Evolutionary conservation across 2,329 filamentous ascomycete species (phyloP), one percentile per base, ranked within the genome.

Genomic region (Sporothrix curviconia): DNA sequence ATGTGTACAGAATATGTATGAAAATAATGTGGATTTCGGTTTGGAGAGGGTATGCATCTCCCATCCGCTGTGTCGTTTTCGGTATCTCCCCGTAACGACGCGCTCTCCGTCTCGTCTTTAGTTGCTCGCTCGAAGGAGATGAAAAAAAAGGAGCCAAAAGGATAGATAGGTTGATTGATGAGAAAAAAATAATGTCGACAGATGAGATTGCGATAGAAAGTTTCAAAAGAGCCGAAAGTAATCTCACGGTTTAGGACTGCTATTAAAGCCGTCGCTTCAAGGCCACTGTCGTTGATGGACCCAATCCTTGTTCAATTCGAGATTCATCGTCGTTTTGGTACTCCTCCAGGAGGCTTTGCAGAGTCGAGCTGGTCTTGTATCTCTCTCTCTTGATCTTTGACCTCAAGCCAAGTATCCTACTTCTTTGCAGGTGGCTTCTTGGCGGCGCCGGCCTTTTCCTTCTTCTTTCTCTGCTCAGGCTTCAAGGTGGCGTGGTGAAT

Each of bases 401-500:
- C n/a, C n/a, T n/a, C n/a, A n/a, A n/a, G n/a, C n/a, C n/a, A 46
- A 4, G 22, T 14, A 4, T 9, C 14, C 36, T 61, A 65, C 47
- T 58, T 61, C 56, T 56, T 55, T n/a, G 60, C 61, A 5, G 61
- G 57, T 2, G 60, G 60, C 52, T 66, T 66, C 53, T 74, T 72
- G 68, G 78, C 78, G 28, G 78, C 78, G 28, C 59, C 63, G 25
- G 59, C 62, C 54, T 74, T 71, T 52, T 73, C 72, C 69, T 80
- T 80, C 65, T 77, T 77, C 68, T 79, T 80, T 67, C 73, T 78
- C 68, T 84, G 81, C 65, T 81, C 79, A 15, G 81, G 81, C 72
- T 84, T 84, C 71, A 81, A 61, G 19, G 81, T 84, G 58, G 79
- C 80, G 65, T 72, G 77, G 70, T 83, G 79, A 65, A 84, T 84